These are phyloP conservation scores for Stenocarpella maydis DNA, from an alignment of 2,329 filamentous ascomycete genomes.

Conservation along the genomic window DNA sequence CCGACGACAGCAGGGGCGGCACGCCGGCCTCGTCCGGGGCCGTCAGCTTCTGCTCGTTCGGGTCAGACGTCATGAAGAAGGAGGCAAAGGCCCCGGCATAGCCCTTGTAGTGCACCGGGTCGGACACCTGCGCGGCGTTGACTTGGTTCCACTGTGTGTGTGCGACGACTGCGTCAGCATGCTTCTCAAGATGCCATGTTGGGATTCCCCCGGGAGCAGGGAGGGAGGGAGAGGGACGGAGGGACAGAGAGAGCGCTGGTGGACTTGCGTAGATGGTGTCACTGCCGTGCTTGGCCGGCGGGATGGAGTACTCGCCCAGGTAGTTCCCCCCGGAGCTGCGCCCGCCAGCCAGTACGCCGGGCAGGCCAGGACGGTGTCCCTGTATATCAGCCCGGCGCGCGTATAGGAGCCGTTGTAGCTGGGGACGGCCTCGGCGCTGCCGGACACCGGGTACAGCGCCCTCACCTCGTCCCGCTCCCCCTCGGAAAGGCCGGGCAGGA, in stretches of 20 bases:
- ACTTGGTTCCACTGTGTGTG: slow-evolving; percentile 61
- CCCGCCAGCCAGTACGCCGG: slow-evolving; percentile 65
- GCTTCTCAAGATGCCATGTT: neutral
- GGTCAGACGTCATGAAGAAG: slow-evolving; percentile 67
- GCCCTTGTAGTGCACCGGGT: slow-evolving; percentile 63
- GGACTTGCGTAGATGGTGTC: slow-evolving; percentile 62
- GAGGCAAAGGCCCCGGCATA: slow-evolving; percentile 66
- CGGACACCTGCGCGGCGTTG: slow-evolving; percentile 58
- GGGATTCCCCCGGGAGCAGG: no score
- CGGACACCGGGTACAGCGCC: slow-evolving; percentile 56
- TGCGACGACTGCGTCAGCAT: neutral
- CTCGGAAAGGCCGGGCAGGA: slow-evolving; percentile 56
- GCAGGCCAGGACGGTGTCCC: slow-evolving; percentile 67
- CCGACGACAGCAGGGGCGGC: slow-evolving; percentile 49
- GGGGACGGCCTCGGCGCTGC: slow-evolving; percentile 55
- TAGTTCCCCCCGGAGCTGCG: slow-evolving; percentile 55
- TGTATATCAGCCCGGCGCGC: slow-evolving; percentile 64
- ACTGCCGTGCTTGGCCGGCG: slow-evolving; percentile 65
- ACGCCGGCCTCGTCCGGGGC: slow-evolving; percentile 52
- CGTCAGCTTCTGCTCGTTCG: slow-evolving; percentile 65
- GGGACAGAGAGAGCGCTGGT: no score
- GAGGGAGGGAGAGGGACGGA: no score
- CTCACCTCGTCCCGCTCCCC: slow-evolving; percentile 50
- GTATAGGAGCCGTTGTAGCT: slow-evolving; percentile 59
- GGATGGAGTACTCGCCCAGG: slow-evolving; percentile 67